Percentiles rank a stretch among this genome's conserved stretches.
Conservation (phyloP, 2,329 filamentous ascomycete genomes). For the Zelopaecilomyces penicillatus region DNA sequence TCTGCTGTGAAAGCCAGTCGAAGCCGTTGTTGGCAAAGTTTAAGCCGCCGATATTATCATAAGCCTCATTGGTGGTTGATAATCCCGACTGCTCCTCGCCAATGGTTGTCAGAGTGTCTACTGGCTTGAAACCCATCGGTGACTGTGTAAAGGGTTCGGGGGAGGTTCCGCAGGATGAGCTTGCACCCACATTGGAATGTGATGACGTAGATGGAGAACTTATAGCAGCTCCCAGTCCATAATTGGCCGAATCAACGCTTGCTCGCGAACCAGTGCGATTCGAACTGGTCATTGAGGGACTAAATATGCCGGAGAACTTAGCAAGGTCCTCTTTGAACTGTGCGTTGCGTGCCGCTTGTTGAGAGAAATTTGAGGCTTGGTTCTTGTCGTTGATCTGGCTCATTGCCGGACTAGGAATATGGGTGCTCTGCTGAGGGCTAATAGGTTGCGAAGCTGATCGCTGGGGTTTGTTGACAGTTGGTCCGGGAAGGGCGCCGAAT, state of each 20-base stretch:
- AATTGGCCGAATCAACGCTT: conserved; percentile 43
- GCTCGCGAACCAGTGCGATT: conserved; percentile 38
- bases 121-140: conserved; percentile 54
- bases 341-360: conserved; percentile 9
- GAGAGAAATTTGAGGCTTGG: conserved; percentile 12
- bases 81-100: conserved; percentile 51
- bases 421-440: conserved; percentile 20
- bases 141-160: conserved; percentile 69
- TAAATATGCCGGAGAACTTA: conserved; percentile 52
- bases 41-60: conserved; percentile 23
- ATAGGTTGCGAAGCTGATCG: conserved; percentile 22
- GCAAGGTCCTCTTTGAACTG: conserved; percentile 41
- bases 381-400: conserved; percentile 20
- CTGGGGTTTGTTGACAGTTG: conserved; percentile 22
- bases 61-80: conserved; percentile 26
- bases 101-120: conserved; percentile 56
- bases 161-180: conserved; percentile 66
- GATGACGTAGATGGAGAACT: conserved; percentile 59
- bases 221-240: conserved; percentile 42
- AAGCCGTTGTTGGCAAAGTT: conserved; percentile 47
- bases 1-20: conserved; percentile 72
- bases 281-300: conserved; percentile 41
- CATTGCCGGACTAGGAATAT: conserved; percentile 18
- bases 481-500: conserved; percentile 66
- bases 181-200: conserved; percentile 50